phyloP scores from a whole-genome alignment of 2,329 filamentous ascomycete species.

The Volutella citrinella region DNA sequence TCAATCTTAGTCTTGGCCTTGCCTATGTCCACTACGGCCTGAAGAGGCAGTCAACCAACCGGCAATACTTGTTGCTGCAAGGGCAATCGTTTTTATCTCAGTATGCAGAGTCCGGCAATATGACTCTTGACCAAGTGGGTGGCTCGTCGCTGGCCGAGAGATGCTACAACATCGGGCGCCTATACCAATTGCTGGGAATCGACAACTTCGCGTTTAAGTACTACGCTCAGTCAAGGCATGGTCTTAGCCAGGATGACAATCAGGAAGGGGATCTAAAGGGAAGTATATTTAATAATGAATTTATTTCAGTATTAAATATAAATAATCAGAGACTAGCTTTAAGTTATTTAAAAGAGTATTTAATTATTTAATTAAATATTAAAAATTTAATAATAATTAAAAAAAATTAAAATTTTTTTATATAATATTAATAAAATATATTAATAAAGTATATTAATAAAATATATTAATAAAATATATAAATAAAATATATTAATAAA shows the following conservation, averaged over 20 bases:
- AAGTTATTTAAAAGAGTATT: too few species aligned
- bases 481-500: not conserved
- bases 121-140: not conserved
- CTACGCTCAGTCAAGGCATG: conserved; percentile 56
- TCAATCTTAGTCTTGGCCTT: conserved; percentile 78
- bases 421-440: too few species aligned
- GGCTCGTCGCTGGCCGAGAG: conserved; percentile 26
- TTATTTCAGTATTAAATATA: too few species aligned
- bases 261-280: too few species aligned
- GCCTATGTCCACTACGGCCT: conserved; percentile 86
- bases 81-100: conserved; percentile 72
- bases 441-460: too few species aligned
- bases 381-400: too few species aligned
- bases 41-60: conserved; percentile 85
- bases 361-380: too few species aligned
- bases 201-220: conserved; percentile 62
- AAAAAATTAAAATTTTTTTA: too few species aligned
- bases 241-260: too few species aligned
- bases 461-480: not conserved
- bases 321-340: too few species aligned
- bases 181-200: conserved; percentile 36
- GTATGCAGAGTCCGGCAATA: conserved; percentile 25
- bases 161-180: conserved; percentile 37
- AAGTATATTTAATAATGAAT: too few species aligned
- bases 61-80: conserved; percentile 83